Evolutionary conservation across 2,329 filamentous ascomycete species (phyloP).

Genomic region (Ascochyta lentis): DNA sequence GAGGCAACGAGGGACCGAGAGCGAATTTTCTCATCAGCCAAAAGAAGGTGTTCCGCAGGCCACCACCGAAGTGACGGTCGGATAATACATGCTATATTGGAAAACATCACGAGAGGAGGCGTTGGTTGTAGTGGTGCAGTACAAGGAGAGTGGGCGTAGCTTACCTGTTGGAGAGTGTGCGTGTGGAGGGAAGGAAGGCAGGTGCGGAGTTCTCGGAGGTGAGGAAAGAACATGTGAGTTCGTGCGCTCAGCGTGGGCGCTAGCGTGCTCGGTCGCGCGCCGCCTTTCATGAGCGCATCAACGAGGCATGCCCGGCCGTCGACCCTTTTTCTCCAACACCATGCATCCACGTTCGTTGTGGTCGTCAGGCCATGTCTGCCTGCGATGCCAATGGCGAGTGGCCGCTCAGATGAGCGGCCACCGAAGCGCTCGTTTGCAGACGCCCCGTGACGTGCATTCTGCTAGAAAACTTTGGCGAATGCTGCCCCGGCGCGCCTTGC

Average conservation of each 20-base stretch:
- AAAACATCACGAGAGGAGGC: slow-evolving; percentile 43
- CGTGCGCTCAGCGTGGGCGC: slow-evolving; percentile 25
- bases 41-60: slow-evolving; percentile 42
- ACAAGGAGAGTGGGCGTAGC: slow-evolving; percentile 8
- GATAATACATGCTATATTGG: slow-evolving; percentile 59
- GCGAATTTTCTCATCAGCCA: slow-evolving; percentile 36
- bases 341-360: slow-evolving; percentile 29
- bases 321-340: neutral
- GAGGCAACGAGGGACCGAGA: neutral
- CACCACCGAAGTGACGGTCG: slow-evolving; percentile 42
- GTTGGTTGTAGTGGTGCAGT: neutral
- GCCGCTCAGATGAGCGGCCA: slow-evolving; percentile 6
- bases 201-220: slow-evolving; percentile 13
- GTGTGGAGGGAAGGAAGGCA: slow-evolving; percentile 17
- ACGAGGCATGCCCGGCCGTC: too few relatives aligned
- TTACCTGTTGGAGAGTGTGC: slow-evolving; percentile 24
- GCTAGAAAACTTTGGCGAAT: slow-evolving; percentile 11
- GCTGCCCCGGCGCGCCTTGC: slow-evolving; percentile 28
- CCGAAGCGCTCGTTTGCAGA: neutral
- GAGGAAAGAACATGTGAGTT: slow-evolving; percentile 25
- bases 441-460: neutral
- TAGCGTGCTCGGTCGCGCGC: slow-evolving; percentile 17
- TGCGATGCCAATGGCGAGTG: slow-evolving; percentile 36
- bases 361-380: slow-evolving; percentile 27
- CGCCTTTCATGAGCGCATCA: slow-evolving; percentile 21